Evolutionary conservation across 352 stramenopile genomes (phyloP).

Genomic region (Globisporangium paroecandrum): DNA sequence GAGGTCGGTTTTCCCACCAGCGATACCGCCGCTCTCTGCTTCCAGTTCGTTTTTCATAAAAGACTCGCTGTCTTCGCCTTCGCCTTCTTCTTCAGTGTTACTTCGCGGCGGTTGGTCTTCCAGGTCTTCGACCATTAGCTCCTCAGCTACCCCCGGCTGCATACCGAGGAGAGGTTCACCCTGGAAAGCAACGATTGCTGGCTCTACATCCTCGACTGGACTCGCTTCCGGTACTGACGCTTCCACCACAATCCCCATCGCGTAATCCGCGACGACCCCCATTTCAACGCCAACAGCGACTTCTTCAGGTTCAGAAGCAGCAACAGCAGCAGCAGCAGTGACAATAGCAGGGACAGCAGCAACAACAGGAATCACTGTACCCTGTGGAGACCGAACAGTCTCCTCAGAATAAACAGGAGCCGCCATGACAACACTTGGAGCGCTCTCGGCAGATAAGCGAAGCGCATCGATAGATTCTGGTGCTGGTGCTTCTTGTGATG

Average conservation of each 20-base stretch:
- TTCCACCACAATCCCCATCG: constrained; percentile 31
- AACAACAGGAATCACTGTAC: background rate
- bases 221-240: constrained; percentile 16
- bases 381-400: background rate
- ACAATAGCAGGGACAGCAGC: background rate
- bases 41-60: constrained; percentile 16
- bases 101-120: background rate
- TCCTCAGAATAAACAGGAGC: background rate
- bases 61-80: constrained; percentile 6
- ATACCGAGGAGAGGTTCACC: background rate
- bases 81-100: background rate
- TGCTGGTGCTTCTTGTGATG: background rate
- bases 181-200: constrained; percentile 6
- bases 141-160: background rate
- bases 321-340: constrained; percentile 4
- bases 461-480: background rate
- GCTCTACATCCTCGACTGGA: background rate
- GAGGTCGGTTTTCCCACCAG: constrained; percentile 2
- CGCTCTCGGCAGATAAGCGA: background rate
- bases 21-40: background rate
- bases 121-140: background rate
- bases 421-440: background rate
- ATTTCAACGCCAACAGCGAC: constrained; percentile 31
- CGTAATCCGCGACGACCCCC: constrained; percentile 35
- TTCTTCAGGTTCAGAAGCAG: constrained; percentile 14